Evolutionary conservation across 2,329 filamentous ascomycete genomes (phyloP).

Genomic region (Penicillium psychrosexuale): DNA sequence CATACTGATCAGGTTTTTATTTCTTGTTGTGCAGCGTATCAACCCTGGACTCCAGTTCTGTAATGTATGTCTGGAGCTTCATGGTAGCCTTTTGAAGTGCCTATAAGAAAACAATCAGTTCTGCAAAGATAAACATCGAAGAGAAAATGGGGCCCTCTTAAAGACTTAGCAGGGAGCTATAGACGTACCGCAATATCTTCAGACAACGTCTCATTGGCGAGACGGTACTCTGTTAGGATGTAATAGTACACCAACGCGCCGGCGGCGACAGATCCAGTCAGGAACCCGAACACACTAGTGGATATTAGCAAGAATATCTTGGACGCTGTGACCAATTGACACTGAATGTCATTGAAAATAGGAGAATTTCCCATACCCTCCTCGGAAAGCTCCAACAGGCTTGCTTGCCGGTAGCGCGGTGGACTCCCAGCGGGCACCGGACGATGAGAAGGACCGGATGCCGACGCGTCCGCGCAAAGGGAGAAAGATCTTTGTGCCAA

Average conservation of each 20-base stretch:
- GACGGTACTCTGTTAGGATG: slow-evolving; percentile 86
- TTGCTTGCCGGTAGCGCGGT: slow-evolving; percentile 55
- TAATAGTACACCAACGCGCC: slow-evolving; percentile 87
- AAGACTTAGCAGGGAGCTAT: not conserved
- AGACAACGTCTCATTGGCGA: slow-evolving; percentile 86
- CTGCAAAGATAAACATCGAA: not conserved
- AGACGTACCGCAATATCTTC: slow-evolving; percentile 91
- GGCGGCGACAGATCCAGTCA: slow-evolving; percentile 75
- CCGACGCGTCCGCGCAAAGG: slow-evolving; percentile 24
- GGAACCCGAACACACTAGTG: slow-evolving; percentile 80
- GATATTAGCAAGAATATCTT: slow-evolving; percentile 4
- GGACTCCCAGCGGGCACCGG: slow-evolving; percentile 35
- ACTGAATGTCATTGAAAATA: not conserved
- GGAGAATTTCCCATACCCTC: slow-evolving; percentile 55
- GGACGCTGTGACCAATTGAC: not conserved
- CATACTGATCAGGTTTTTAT: slow-evolving; percentile 31
- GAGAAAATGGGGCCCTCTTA: not conserved
- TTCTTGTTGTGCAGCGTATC: slow-evolving; percentile 67
- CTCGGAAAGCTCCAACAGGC: slow-evolving; percentile 68
- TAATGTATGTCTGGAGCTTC: slow-evolving; percentile 79
- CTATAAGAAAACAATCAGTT: slow-evolving; percentile 45
- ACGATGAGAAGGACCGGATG: slow-evolving; percentile 37
- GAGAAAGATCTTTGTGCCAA: slow-evolving; percentile 18
- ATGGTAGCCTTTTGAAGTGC: slow-evolving; percentile 84
- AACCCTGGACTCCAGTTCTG: slow-evolving; percentile 76